A percentile compares a stretch with the other conserved stretches of the same genome.
Conservation (phyloP, 2,329 filamentous ascomycete genomes). For the Colletotrichum tanaceti region DNA sequence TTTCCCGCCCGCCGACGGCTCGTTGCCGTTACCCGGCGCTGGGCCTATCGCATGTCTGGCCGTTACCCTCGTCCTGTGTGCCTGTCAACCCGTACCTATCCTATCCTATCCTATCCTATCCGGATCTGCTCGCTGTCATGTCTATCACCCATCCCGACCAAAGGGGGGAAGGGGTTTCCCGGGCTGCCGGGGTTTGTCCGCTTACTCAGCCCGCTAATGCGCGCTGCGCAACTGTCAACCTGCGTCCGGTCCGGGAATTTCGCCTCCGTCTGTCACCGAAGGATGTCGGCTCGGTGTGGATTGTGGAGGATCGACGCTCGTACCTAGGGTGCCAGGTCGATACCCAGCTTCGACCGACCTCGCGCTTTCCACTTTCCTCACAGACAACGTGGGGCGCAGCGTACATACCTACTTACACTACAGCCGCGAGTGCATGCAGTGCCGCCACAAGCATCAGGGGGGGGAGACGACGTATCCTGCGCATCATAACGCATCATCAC, state of each 20-base stretch:
- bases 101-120: neutral
- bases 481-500: slow-evolving; percentile 23
- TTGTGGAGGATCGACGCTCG: slow-evolving; percentile 39
- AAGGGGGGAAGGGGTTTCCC: neutral
- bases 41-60: neutral
- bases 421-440: slow-evolving; percentile 9
- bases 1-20: slow-evolving; percentile 19
- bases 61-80: too few species aligned
- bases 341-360: slow-evolving; percentile 2
- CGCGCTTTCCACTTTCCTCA: neutral
- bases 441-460: slow-evolving; percentile 5
- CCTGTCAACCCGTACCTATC: neutral
- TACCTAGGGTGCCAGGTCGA: slow-evolving; percentile 21
- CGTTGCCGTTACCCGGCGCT: slow-evolving; percentile 17
- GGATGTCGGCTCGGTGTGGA: slow-evolving; percentile 33
- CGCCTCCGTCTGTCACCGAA: slow-evolving; percentile 37
- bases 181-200: neutral
- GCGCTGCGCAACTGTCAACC: too few species aligned
- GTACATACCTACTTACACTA: neutral
- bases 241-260: slow-evolving; percentile 9
- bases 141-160: neutral
- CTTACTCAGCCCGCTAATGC: slow-evolving; percentile 31
- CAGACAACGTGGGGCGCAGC: slow-evolving; percentile 25
- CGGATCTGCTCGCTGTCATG: slow-evolving; percentile 10
- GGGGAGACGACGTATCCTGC: neutral